These are phyloP conservation scores for Saccharomycopsis hybrid DNA, from an alignment of 1,139 yeast genomes.

Conservation along the genomic window DNA sequence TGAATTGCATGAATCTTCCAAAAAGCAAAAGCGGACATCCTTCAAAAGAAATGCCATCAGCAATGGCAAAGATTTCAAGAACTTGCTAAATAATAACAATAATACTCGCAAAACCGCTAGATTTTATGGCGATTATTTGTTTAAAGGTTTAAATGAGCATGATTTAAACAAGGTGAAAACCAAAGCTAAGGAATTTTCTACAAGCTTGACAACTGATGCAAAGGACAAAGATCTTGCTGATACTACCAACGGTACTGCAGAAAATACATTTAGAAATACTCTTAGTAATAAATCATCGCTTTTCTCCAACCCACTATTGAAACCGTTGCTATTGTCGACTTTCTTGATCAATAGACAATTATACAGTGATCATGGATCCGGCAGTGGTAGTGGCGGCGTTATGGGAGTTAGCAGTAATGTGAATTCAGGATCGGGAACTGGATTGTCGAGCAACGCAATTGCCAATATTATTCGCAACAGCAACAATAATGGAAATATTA, in stretches of 20 bases:
- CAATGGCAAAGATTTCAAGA: neutral
- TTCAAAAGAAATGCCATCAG: neutral
- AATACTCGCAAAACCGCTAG: slow-evolving; percentile 5
- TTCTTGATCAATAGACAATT: slow-evolving; percentile 7
- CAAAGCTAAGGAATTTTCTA: slow-evolving; percentile 7
- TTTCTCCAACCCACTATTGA: slow-evolving; percentile 4
- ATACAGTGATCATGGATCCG: neutral
- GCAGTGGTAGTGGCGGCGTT: neutral
- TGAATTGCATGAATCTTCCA: neutral
- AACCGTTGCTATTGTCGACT: slow-evolving; percentile 9
- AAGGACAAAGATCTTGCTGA: neutral
- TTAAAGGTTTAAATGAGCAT: slow-evolving; percentile 10
- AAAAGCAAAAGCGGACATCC: neutral
- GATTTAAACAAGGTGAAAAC: slow-evolving; percentile 13
- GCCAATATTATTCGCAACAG: neutral
- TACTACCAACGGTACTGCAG: neutral
- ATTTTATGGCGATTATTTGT: slow-evolving; percentile 19
- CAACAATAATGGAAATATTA: neutral
- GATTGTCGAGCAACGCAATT: neutral
- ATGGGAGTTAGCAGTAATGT: neutral
- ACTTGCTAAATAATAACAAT: neutral
- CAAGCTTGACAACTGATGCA: neutral
- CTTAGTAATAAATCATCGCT: slow-evolving; percentile 2
- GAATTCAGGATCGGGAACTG: neutral
- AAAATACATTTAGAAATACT: slow-evolving; percentile 1